A percentile compares a stretch with the other conserved stretches of the same genome.
phyloP scores from a whole-genome alignment of 208 protist genomes.

The Leptomonas pyrrhocoris region DNA sequence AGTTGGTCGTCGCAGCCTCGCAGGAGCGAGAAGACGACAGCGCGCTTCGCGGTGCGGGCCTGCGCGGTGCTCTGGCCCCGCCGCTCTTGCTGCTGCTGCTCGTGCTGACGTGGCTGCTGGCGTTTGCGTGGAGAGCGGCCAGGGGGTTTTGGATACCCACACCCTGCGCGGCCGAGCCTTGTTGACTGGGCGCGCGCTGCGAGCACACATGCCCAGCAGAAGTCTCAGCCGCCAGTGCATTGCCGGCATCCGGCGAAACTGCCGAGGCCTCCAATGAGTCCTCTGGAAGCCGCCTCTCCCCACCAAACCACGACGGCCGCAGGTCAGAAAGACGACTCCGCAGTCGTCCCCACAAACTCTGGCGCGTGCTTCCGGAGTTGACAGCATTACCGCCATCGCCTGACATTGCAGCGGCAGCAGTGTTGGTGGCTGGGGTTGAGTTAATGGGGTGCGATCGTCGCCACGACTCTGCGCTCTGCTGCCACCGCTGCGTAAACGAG shows the following conservation, averaged over 20 bases:
- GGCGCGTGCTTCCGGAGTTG: neutral
- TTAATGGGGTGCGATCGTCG: neutral
- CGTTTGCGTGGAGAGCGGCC: neutral
- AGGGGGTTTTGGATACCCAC: constrained; percentile 7
- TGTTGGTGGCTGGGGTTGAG: neutral
- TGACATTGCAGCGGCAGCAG: too few relatives aligned
- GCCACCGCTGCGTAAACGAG: constrained; percentile 10
- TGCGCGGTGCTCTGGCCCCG: too few relatives aligned
- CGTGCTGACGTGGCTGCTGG: neutral
- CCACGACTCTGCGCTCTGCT: neutral
- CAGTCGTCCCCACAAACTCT: constrained; percentile 12
- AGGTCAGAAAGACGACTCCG: neutral
- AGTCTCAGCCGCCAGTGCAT: neutral
- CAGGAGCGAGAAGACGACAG: neutral
- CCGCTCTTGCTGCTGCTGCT: neutral
- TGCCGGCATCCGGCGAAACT: too few relatives aligned
- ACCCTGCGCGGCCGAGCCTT: neutral
- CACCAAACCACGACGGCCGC: neutral
- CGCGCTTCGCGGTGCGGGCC: neutral
- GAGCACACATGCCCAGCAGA: too few relatives aligned
- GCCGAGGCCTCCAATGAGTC: neutral
- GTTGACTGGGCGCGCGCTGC: too few relatives aligned
- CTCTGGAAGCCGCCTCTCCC: too few relatives aligned
- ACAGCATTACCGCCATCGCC: neutral
- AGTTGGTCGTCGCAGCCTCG: neutral